phyloP scores from a whole-genome alignment of 2,329 filamentous ascomycete species.

The Ceratocystiopsis sp. region DNA sequence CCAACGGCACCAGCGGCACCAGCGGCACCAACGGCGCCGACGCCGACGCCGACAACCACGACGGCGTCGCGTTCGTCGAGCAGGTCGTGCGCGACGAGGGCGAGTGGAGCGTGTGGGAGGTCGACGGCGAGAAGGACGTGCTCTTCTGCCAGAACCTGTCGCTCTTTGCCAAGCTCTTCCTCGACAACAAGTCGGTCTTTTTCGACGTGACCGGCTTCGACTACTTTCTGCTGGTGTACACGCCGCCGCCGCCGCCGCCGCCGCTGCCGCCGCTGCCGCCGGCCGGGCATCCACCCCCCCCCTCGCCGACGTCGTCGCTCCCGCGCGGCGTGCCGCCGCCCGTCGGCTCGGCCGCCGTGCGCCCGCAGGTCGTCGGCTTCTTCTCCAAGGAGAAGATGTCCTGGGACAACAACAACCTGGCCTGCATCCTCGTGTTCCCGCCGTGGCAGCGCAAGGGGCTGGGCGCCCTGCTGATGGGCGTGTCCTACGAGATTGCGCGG shows the following conservation, averaged over 20 bases:
- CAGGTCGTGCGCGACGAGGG: constrained; percentile 40
- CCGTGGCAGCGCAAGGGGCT: constrained; percentile 88
- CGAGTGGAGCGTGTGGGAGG: constrained; percentile 76
- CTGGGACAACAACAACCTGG: constrained; percentile 96
- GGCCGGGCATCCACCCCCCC: constrained; percentile 4
- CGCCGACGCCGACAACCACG: constrained; percentile 13
- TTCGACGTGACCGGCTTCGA: constrained; percentile 91
- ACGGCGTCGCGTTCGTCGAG: too few species aligned
- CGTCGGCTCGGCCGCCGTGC: constrained; percentile 2
- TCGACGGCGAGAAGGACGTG: constrained; percentile 75
- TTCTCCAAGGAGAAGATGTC: constrained; percentile 98
- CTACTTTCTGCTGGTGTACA: constrained; percentile 81
- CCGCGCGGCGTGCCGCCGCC: not conserved
- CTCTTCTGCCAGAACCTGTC: constrained; percentile 92
- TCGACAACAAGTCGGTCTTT: constrained; percentile 96
- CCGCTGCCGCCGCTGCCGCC: constrained; percentile 1
- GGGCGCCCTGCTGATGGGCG: constrained; percentile 76
- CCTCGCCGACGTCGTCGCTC: constrained; percentile 1
- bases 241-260: constrained; percentile 23
- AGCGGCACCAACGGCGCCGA: constrained; percentile 5
- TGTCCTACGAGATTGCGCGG: constrained; percentile 80
- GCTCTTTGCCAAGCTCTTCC: constrained; percentile 90
- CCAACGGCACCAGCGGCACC: too few species aligned
- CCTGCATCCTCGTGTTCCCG: constrained; percentile 89
- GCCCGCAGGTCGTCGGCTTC: constrained; percentile 59